A percentile compares a stretch with the other conserved stretches of the same genome.
phyloP scores from a whole-genome alignment of 2,329 filamentous ascomycete species.

The Botrytis elliptica region DNA sequence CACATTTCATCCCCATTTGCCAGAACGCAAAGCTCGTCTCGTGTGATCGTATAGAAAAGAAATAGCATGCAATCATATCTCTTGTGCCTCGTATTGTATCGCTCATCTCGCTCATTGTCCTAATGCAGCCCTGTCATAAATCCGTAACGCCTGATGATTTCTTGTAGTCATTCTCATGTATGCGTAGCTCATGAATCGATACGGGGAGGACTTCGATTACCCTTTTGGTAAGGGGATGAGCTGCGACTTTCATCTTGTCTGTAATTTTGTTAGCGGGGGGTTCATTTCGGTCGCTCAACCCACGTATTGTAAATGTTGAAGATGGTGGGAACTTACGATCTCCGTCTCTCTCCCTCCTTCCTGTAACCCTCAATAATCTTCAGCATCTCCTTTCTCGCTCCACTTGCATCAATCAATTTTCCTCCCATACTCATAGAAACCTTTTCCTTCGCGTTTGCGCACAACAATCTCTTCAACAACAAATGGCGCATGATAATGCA shows the following conservation, averaged over 20 bases:
- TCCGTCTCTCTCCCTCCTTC: constrained; percentile 80
- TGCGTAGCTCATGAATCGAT: constrained; percentile 25
- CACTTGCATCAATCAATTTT: constrained; percentile 76
- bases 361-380: constrained; percentile 83
- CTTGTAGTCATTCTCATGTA: not conserved
- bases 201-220: constrained; percentile 26
- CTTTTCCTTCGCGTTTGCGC: constrained; percentile 77
- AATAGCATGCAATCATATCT: constrained; percentile 5
- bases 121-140: not conserved
- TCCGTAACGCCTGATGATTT: constrained; percentile 6
- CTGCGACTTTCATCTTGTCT: constrained; percentile 27
- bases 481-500: constrained; percentile 93
- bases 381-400: constrained; percentile 86
- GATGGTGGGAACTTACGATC: constrained; percentile 61
- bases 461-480: constrained; percentile 78
- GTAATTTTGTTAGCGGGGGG: not conserved
- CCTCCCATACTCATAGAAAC: constrained; percentile 92
- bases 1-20: not conserved
- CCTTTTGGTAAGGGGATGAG: constrained; percentile 22
- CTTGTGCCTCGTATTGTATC: not conserved
- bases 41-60: not conserved
- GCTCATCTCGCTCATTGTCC: not conserved
- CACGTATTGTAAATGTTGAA: not conserved
- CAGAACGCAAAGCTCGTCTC: not conserved
- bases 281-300: not conserved